Percentiles rank a stretch among this genome's conserved stretches.
phyloP scores from a whole-genome alignment of 2,329 filamentous ascomycete genomes.

The Scedosporium minutisporum region DNA sequence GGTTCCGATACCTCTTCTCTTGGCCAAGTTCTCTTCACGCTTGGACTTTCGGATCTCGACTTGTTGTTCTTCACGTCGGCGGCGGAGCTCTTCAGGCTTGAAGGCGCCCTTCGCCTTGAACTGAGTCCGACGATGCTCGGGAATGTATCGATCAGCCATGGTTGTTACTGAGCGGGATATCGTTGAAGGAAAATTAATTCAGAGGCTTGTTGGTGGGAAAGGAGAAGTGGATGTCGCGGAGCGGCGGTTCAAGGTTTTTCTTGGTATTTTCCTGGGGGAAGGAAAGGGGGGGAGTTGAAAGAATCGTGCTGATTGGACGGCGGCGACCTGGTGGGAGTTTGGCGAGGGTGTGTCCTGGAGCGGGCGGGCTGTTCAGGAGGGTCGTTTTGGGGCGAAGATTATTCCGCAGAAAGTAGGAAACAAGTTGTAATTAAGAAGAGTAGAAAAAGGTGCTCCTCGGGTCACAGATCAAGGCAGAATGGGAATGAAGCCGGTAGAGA shows the following conservation, averaged over 20 bases:
- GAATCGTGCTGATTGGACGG: constrained; percentile 4
- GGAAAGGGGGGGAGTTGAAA: not conserved
- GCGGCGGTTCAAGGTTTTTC: not conserved
- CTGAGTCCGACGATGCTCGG: constrained; percentile 96
- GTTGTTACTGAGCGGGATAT: constrained; percentile 20
- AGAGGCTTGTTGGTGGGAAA: not conserved
- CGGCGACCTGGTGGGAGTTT: not conserved
- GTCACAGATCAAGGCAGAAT: constrained; percentile 9
- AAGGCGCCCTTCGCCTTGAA: constrained; percentile 99
- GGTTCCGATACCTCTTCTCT: constrained; percentile 86
- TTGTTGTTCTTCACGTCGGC: constrained; percentile 97
- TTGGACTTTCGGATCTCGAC: constrained; percentile 98
- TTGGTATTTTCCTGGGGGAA: not conserved
- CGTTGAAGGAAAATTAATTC: constrained; percentile 5
- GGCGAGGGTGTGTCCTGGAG: not conserved
- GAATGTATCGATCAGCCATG: constrained; percentile 99
- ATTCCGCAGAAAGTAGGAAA: no score
- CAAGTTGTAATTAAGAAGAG: no score
- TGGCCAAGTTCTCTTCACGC: constrained; percentile 97
- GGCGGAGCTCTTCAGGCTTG: constrained; percentile 97
- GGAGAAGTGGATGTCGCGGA: not conserved
- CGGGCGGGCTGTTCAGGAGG: not conserved
- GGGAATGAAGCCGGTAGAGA: constrained; percentile 12
- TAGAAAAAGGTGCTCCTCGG: not conserved
- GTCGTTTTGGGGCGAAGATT: constrained; percentile 2